These are phyloP conservation scores for Chytriomyces sp. DNA, from an alignment of 192 early-diverging fungal species.

Conservation along the genomic window DNA sequence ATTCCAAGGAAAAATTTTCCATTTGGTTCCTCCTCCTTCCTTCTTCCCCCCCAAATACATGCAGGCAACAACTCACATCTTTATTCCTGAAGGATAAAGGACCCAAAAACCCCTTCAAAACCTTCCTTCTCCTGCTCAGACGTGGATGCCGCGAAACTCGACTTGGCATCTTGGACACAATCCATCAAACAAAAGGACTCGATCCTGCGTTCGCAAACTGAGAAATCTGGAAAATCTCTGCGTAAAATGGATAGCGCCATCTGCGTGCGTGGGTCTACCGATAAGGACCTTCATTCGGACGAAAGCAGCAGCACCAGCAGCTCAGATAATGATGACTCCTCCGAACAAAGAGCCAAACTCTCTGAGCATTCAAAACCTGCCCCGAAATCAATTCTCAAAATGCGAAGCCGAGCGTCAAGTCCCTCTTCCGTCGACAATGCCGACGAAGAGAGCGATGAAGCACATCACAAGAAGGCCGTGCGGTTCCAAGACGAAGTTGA, in stretches of 20 bases:
- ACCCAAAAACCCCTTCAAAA: slow-evolving; percentile 14
- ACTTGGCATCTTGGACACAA: background rate
- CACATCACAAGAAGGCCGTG: background rate
- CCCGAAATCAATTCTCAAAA: background rate
- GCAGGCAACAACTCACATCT: too few relatives aligned
- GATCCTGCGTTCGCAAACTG: background rate
- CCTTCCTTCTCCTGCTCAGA: background rate
- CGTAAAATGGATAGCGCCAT: slow-evolving; percentile 20
- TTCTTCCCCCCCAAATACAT: background rate
- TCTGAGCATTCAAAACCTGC: background rate
- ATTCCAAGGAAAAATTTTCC: background rate
- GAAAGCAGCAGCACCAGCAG: background rate
- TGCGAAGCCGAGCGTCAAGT: background rate
- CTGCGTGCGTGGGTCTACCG: background rate
- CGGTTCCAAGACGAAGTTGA: slow-evolving; percentile 33
- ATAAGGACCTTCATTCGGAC: background rate
- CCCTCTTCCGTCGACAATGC: background rate
- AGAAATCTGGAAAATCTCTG: background rate
- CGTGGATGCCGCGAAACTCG: background rate
- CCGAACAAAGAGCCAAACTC: background rate
- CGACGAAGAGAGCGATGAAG: background rate
- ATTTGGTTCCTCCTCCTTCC: too few relatives aligned
- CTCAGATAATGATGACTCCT: background rate
- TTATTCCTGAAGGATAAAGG: background rate
- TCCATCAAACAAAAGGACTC: slow-evolving; percentile 6